Evolutionary conservation across 208 protist genomes (phyloP).

Genomic region (Vickermania ingenoplastis): DNA sequence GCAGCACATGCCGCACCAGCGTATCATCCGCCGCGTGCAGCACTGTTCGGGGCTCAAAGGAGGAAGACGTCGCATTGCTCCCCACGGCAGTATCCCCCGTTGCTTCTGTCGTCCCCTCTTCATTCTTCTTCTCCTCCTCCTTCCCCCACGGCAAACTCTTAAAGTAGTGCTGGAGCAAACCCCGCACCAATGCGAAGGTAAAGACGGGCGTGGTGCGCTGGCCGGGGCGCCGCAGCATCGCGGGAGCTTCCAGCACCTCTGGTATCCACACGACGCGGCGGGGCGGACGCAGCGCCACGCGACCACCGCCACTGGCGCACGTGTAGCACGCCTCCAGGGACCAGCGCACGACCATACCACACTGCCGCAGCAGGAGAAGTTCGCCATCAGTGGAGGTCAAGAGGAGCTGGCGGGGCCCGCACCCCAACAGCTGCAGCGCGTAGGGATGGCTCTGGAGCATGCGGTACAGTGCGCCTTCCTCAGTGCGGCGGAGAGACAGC

Average conservation of each 20-base stretch:
- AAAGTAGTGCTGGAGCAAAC: conserved; percentile 54
- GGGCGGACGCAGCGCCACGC: conserved; percentile 2
- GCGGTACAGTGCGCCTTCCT: conserved; percentile 52
- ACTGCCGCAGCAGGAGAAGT: conserved; percentile 29
- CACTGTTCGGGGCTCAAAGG: conserved; percentile 15
- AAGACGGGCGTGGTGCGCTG: conserved; percentile 12
- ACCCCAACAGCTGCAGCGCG: conserved; percentile 30
- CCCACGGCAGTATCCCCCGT: neutral
- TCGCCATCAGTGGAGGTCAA: conserved; percentile 17
- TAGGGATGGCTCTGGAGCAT: conserved; percentile 51
- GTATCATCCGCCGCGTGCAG: conserved; percentile 40
- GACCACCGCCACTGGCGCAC: conserved; percentile 4
- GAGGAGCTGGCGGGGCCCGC: conserved; percentile 35
- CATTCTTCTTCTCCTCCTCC: neutral
- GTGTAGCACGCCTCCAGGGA: conserved; percentile 40
- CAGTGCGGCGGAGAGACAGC: conserved; percentile 28
- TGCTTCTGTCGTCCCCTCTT: neutral
- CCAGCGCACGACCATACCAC: conserved; percentile 29
- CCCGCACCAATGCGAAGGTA: conserved; percentile 19
- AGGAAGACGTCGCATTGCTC: neutral
- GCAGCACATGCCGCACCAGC: conserved; percentile 34
- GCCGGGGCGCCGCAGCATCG: conserved; percentile 24
- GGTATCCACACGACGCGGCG: conserved; percentile 1
- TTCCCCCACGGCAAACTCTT: conserved; percentile 9
- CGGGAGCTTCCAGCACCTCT: neutral